A percentile compares a stretch with the other conserved stretches of the same genome.
Evolutionary conservation across 208 protist species (phyloP).

Genomic region (Pavlovales sp.): DNA sequence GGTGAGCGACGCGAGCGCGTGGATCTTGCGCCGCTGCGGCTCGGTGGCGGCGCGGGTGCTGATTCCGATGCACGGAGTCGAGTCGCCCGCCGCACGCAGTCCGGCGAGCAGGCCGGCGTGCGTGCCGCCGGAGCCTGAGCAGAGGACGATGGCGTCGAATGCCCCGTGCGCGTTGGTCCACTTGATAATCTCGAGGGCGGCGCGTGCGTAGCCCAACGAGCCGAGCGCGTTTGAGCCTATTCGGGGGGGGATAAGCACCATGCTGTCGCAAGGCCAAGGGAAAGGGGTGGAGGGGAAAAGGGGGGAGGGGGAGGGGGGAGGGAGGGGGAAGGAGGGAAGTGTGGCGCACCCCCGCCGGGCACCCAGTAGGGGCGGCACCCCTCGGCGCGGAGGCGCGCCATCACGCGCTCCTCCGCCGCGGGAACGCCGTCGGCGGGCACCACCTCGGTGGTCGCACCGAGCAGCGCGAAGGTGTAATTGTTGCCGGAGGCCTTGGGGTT

Average conservation of each 20-base stretch:
- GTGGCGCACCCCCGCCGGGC: too few species aligned
- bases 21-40: not conserved
- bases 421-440: not conserved
- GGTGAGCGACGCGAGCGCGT: not conserved
- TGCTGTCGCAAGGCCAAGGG: too few species aligned
- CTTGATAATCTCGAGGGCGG: not conserved
- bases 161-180: not conserved
- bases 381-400: not conserved
- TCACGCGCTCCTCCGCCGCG: not conserved
- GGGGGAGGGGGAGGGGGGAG: too few species aligned
- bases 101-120: not conserved
- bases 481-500: not conserved
- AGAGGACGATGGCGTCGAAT: constrained; percentile 4
- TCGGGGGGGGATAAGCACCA: too few species aligned
- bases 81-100: not conserved
- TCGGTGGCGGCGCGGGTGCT: not conserved
- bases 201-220: not conserved
- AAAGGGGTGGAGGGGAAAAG: too few species aligned
- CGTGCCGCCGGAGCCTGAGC: constrained; percentile 2
- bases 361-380: not conserved
- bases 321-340: too few species aligned
- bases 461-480: not conserved
- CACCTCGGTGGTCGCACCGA: not conserved
- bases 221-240: not conserved
- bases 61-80: not conserved